These are phyloP conservation scores for Spathaspora jeffriesii DNA, from an alignment of 1,139 yeast species.

Conservation along the genomic window DNA sequence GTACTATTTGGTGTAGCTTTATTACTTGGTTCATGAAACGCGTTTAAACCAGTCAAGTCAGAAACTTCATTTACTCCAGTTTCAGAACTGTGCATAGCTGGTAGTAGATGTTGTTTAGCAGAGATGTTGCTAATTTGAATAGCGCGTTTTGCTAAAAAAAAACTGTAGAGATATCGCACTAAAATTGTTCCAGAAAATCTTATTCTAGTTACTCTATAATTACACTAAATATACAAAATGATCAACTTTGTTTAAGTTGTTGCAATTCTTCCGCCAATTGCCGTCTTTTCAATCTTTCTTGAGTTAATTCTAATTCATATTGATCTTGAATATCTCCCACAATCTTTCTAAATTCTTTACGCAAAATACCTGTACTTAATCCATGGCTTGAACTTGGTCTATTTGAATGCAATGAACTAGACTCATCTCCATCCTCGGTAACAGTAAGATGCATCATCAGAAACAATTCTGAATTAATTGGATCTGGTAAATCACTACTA, in stretches of 20 bases:
- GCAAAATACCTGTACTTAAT: slow-evolving; percentile 48
- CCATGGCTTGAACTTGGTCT: slow-evolving; percentile 18
- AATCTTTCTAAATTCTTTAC: slow-evolving; percentile 72
- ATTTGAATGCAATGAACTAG: slow-evolving; percentile 5
- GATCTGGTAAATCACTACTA: slow-evolving; percentile 2
- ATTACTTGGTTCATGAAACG: not conserved
- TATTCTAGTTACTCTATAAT: not conserved
- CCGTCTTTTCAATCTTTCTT: slow-evolving; percentile 56
- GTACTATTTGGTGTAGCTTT: not conserved
- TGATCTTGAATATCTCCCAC: slow-evolving; percentile 63
- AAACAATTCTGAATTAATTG: slow-evolving; percentile 3
- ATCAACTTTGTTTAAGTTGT: slow-evolving; percentile 6
- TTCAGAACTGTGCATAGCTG: not conserved
- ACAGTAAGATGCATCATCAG: slow-evolving; percentile 6
- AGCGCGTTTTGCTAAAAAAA: not conserved
- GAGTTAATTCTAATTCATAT: slow-evolving; percentile 58
- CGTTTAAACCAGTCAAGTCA: not conserved
- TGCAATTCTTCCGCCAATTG: slow-evolving; percentile 42
- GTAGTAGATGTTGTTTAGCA: too few species aligned
- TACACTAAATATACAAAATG: not conserved
- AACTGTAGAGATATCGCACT: too few species aligned
- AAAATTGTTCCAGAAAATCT: not conserved
- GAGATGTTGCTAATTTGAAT: too few species aligned
- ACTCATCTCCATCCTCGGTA: slow-evolving; percentile 13
- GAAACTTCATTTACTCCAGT: not conserved